Conservation (phyloP, 768 basidiomycete species). For the Infundibulicybe gibba region DNA sequence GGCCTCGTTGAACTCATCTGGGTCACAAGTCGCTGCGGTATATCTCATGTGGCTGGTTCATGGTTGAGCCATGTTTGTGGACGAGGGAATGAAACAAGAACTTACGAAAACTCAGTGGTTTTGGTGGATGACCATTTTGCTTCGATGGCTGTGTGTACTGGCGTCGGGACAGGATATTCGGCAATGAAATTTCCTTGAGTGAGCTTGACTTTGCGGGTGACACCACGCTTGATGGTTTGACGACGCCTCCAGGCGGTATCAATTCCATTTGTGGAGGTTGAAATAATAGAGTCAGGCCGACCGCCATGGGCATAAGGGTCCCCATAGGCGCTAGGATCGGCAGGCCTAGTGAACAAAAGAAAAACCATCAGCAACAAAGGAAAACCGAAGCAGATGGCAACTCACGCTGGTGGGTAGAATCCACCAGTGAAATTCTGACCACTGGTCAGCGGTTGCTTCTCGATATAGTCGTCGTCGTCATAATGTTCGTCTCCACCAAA, state of each 20-base stretch:
- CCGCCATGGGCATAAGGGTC: constrained; percentile 51
- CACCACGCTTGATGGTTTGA: constrained; percentile 88
- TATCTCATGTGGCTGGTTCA: constrained; percentile 81
- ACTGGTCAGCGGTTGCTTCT: constrained; percentile 73
- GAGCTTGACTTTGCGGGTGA: constrained; percentile 92
- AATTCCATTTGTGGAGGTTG: constrained; percentile 50
- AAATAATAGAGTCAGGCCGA: constrained; percentile 49
- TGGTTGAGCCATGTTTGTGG: background rate
- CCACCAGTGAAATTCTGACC: constrained; percentile 54
- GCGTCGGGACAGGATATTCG: constrained; percentile 85
- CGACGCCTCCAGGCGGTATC: constrained; percentile 70
- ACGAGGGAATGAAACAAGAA: constrained; percentile 8
- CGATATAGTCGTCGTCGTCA: constrained; percentile 67
- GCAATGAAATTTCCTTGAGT: constrained; percentile 91
- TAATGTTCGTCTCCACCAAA: constrained; percentile 40
- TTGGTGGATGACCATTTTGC: constrained; percentile 66
- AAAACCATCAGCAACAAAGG: constrained; percentile 5
- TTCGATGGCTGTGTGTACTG: constrained; percentile 81
- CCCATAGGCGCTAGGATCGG: constrained; percentile 60
- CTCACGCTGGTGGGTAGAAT: constrained; percentile 76
- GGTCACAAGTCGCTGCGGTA: constrained; percentile 88
- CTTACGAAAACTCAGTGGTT: constrained; percentile 90
- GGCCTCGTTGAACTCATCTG: constrained; percentile 80
- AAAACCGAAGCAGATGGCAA: constrained; percentile 10
- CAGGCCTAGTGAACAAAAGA: constrained; percentile 23